Evolutionary conservation across 1,284 basidiomycete genomes (phyloP), one percentile per base, ranked within the genome.

Genomic region (Cutaneotrichosporon mucoides): DNA sequence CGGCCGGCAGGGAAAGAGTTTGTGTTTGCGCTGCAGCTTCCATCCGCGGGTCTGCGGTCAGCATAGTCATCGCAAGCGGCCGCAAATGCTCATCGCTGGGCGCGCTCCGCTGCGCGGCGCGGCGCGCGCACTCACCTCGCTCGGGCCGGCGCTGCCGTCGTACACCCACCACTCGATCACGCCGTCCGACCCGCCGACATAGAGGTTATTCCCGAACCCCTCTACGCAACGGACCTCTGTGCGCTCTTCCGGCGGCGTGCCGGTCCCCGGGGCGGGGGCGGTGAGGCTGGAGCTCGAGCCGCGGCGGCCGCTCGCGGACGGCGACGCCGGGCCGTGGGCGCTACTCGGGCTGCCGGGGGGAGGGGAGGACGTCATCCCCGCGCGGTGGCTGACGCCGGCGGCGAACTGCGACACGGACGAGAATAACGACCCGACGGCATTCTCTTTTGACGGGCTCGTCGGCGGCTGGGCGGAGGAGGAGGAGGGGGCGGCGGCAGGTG

Each of bases 1-100:
- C 1, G 88, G 79, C 44, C 74, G 64, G 7, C 68, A 57, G 0
- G 77, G 73, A n/a, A 75, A 76, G 1, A 79, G 55, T 3, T 71
- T 72, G 59, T 79, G 73, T 43, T 68, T 67, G 57, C 75, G 69
- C 15, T 68, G 66, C 11, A 79, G 65, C 3, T 62, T 65, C 73
- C 76, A 79, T 16, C 76, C 74, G 2, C 59, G 57, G 24, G 69
- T 64, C 49, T 66, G 60, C 55, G 59, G 57, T 58, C 11, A 56
- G 56, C 46, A 12, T 12, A 6, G 9, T 6, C 34, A 8, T 6
- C 8, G 34, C 13, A 34, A n/a, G 11, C 41, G 13, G 41, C 24
- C 24, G 24, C 24, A 24, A 24, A 24, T 24, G 24, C 24, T 24
- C 24, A 24, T 24, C 8, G 43, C 43, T 44, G 43, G n/a, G 9